Percentiles rank a stretch among this genome's conserved stretches.
Conservation (phyloP, 192 early-diverging fungal genomes). For the Funneliformis geosporum region DNA sequence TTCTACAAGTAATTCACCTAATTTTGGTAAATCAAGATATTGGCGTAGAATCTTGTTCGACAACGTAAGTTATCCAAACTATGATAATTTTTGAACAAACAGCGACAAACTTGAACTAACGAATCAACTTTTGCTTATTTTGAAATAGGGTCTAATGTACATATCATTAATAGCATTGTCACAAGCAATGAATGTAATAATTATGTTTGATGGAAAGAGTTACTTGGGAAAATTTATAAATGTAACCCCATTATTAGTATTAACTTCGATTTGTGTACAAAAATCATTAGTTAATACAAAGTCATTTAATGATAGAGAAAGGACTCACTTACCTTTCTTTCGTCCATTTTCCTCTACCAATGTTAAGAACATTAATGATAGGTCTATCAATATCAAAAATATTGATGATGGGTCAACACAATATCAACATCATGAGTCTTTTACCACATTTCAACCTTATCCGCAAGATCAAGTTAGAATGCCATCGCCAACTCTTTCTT, state of each 20-base stretch:
- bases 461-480: not conserved
- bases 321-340: not conserved
- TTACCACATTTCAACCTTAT: not conserved
- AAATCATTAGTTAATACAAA: not conserved
- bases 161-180: not conserved
- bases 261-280: not conserved
- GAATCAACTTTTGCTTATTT: not conserved
- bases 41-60: not conserved
- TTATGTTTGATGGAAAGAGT: not conserved
- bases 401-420: not conserved
- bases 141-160: not conserved
- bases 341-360: not conserved
- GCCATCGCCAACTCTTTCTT: not conserved
- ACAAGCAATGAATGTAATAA: not conserved
- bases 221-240: not conserved
- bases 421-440: not conserved
- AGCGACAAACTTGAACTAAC: no score
- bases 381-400: no score
- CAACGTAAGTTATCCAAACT: not conserved
- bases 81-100: no score
- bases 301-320: not conserved
- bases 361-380: not conserved
- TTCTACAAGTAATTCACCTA: not conserved
- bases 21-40: not conserved
- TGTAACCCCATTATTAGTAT: not conserved